Evolutionary conservation across 495 filamentous ascomycete genomes (phyloP).

Genomic region (Elaphomyces granulatus): DNA sequence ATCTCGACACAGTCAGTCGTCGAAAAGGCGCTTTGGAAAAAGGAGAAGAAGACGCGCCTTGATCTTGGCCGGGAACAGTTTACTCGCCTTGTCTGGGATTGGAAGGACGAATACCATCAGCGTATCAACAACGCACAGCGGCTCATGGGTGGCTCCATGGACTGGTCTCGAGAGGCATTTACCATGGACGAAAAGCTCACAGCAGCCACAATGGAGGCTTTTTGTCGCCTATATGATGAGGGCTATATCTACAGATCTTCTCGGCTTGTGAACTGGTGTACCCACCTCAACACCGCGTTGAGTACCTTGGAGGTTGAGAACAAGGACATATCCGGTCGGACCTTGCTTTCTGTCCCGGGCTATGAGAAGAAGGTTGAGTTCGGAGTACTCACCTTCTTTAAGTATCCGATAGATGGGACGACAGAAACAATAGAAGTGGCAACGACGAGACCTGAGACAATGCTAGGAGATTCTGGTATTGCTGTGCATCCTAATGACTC

Average conservation of each 20-base stretch:
- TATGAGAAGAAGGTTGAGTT: slow-evolving; percentile 59
- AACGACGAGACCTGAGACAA: slow-evolving; percentile 69
- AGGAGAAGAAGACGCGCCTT: slow-evolving; percentile 47
- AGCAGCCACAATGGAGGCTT: slow-evolving; percentile 55
- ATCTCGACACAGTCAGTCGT: slow-evolving; percentile 66
- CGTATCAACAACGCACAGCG: slow-evolving; percentile 45
- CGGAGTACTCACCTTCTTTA: slow-evolving; percentile 55
- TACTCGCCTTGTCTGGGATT: slow-evolving; percentile 46
- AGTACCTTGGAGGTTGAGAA: slow-evolving; percentile 66
- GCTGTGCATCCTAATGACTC: slow-evolving; percentile 65
- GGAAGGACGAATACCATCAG: slow-evolving; percentile 56
- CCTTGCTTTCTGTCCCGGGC: slow-evolving; percentile 49
- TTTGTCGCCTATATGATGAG: slow-evolving; percentile 58
- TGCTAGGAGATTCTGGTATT: slow-evolving; percentile 65
- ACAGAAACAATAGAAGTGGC: slow-evolving; percentile 59
- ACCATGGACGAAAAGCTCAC: slow-evolving; percentile 57
- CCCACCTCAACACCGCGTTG: slow-evolving; percentile 55
- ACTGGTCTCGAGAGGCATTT: slow-evolving; percentile 56
- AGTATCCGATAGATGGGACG: slow-evolving; percentile 50
- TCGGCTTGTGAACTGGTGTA: slow-evolving; percentile 68
- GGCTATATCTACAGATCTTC: slow-evolving; percentile 65
- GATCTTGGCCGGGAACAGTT: slow-evolving; percentile 51
- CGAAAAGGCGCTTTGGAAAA: slow-evolving; percentile 61
- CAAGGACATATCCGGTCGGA: slow-evolving; percentile 54
- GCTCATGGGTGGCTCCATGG: slow-evolving; percentile 47